Percentiles rank a stretch among this genome's conserved stretches.
Evolutionary conservation across 768 basidiomycete species (phyloP).

Genomic region (Amanita thiersii): DNA sequence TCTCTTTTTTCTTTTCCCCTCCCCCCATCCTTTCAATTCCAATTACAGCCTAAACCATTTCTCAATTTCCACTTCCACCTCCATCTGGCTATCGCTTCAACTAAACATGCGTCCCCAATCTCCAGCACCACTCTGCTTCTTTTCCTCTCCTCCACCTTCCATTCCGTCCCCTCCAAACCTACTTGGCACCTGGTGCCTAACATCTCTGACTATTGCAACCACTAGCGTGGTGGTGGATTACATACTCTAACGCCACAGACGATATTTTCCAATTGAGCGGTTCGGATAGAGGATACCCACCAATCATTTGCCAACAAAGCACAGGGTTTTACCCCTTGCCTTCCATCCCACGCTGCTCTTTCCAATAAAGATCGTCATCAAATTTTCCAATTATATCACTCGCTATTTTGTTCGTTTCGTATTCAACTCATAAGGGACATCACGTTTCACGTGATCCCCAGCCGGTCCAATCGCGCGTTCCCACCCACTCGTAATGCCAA

Average conservation of each 20-base stretch:
- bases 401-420: too few relatives aligned
- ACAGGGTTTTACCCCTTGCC: not conserved
- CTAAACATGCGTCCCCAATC: not conserved
- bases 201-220: too few relatives aligned
- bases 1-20: too few relatives aligned
- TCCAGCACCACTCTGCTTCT: not conserved
- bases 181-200: too few relatives aligned
- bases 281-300: not conserved
- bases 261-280: not conserved
- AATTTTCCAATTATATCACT: not conserved
- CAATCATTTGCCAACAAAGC: not conserved
- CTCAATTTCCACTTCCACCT: not conserved
- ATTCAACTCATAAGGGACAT: too few relatives aligned
- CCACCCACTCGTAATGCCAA: too few relatives aligned
- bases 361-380: not conserved
- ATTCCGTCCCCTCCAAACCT: not conserved
- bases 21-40: not conserved
- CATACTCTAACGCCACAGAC: not conserved
- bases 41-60: not conserved
- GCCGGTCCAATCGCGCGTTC: not conserved
- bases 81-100: not conserved
- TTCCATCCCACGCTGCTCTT: not conserved
- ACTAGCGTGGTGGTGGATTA: not conserved
- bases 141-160: not conserved
- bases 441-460: not conserved